Base-by-base conservation (phyloP, 495 filamentous ascomycete genomes). In the Articulospora tetracladia region DNA sequence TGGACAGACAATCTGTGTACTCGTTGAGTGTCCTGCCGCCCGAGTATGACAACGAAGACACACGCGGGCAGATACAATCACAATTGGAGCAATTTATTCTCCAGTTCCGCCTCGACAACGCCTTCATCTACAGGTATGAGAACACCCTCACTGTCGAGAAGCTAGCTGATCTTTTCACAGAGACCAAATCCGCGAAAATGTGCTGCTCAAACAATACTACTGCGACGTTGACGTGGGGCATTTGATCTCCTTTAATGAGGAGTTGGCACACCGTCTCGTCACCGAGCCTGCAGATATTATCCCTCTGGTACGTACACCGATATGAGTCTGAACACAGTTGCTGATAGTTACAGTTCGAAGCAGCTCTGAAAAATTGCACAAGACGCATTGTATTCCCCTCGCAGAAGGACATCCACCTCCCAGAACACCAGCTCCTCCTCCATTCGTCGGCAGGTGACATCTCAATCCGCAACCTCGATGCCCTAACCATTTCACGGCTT, bases 141-240 rank as follows among this genome's bases (percentile, higher is more conserved):
- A 11, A 3, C 1, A 30, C 25, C 30, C n/a, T 17, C 17, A 25
- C 25, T 19, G 0, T 30, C 34, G 8, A 19, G 36, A 56, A 36
- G 36, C 1, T 24, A 55, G 52, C 63, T 74, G 52, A 71, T 63
- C n/a, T 28, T 51, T 3, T 39, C 55, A 27, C 65, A 96, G 95
- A 77, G 95, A 99, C 68, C 94, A 97, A 77, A 82, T 99, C 58
- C 86, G 92, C 61, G 93, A 97, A 68, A 98, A 99, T 76, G 93
- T 92, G 28, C 82, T 99, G 0, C 84, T 96, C 13, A 96, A 96
- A 70, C 90, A 93, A 67, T 97, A 93, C 74, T 96, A 87, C 75
- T 97, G 94, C 76, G 94, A 99, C 73, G 87, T 99, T 63, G 93
- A 99, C 72, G 91, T 99, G 64, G 90, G 90, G 34, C 95, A 99